Evolutionary conservation across 192 early-diverging fungal genomes (phyloP).

Genomic region (Coemansia sp.): DNA sequence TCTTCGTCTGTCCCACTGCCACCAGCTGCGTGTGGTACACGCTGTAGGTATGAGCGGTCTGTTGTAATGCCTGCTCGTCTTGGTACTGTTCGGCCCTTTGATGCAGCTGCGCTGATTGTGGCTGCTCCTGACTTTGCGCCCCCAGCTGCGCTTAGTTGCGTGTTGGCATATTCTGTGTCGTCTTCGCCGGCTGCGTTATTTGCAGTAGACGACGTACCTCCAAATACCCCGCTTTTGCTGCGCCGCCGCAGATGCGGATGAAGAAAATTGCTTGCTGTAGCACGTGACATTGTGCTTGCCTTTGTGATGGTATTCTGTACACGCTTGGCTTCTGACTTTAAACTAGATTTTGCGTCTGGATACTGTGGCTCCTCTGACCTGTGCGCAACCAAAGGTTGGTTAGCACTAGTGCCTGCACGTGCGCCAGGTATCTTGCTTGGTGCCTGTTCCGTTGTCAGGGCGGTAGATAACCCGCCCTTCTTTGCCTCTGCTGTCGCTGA

Average conservation of each 20-base stretch:
- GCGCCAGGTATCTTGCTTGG: too few species aligned
- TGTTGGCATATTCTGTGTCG: background rate
- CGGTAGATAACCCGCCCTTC: too few species aligned
- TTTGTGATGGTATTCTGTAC: background rate
- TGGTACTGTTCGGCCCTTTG: constrained; percentile 21
- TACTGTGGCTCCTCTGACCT: too few species aligned
- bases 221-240: constrained; percentile 53
- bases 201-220: constrained; percentile 17
- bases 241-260: constrained; percentile 46
- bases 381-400: too few species aligned
- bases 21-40: constrained; percentile 12
- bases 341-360: too few species aligned
- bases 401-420: too few species aligned
- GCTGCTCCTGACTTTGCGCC: constrained; percentile 25
- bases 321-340: background rate
- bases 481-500: background rate
- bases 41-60: constrained; percentile 26
- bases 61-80: constrained; percentile 21
- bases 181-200: constrained; percentile 9
- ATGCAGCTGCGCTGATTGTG: constrained; percentile 37
- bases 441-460: too few species aligned
- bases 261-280: constrained; percentile 53
- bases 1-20: constrained; percentile 24
- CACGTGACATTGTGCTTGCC: constrained; percentile 45
- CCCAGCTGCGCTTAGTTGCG: background rate